Base-by-base conservation (phyloP, 1,284 basidiomycete species). In the Crocinoboletus sp. region DNA sequence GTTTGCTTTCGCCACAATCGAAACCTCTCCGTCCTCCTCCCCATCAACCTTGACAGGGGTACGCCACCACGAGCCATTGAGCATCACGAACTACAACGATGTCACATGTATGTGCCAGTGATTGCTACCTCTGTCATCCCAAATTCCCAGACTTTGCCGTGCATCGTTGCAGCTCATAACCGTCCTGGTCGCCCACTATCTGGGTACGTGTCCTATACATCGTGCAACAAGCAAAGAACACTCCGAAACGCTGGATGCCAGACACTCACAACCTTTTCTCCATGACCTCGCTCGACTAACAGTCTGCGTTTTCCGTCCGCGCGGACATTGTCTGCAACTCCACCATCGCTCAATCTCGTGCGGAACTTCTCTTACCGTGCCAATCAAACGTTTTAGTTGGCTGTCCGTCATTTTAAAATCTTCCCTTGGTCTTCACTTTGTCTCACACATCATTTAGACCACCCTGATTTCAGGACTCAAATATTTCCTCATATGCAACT, bases 341-440 rank as follows among this genome's bases (percentile, higher is more conserved):
- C 13, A 29, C 31, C 30, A 6, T 27, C 35, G 15, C 27, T 12
- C 35, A 0, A 16, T 12, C 13, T 4, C 6, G 19, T 27, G 23
- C 13, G 16, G 25, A 35, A 28, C 33, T 24, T 30, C 29, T 38
- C 43, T 24, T 9, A 20, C 39, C 58, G 59, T 45, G 46, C 56
- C 47, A 40, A 54, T 54, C 41, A 58, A 56, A 54, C 58, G 53
- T 57, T 57, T 45, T 20, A 31, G 30, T 10, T 41, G 51, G 38
- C 58, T 43, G 59, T 55, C 42, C 11, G 33, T 57, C 56, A 40
- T 48, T 44, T 59, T 23, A 39, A 12, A n/a, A n/a, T 5, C 25
- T 19, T 39, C 31, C 42, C 35, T 42, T 19, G 34, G 27, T 33
- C 33, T 38, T 59, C 44, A 41, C 46, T 32, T 29, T 31, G 22